These are phyloP conservation scores for Dendrobium nobile DNA, from an alignment of 106 monocot species.

Conservation along the genomic window DNA sequence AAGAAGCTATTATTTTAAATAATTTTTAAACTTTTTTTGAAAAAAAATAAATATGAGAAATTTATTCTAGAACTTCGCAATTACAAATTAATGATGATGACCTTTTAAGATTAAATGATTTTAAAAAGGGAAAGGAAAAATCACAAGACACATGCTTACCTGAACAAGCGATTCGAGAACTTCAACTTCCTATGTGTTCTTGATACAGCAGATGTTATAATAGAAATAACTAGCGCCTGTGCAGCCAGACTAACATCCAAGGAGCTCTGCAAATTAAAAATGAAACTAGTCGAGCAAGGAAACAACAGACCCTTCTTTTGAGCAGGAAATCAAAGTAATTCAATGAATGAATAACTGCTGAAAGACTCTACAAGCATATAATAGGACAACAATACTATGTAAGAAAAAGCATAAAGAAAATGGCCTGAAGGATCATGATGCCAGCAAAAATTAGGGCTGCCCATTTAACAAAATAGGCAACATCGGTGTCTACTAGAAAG, in stretches of 20 bases:
- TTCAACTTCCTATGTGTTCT: conserved; percentile 18
- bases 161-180: conserved; percentile 25
- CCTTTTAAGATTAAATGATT: not conserved
- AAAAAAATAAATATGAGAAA: too few relatives aligned
- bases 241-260: conserved; percentile 45
- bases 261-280: conserved; percentile 46
- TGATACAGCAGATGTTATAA: conserved; percentile 27
- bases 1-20: too few relatives aligned
- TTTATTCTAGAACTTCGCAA: too few relatives aligned
- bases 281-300: not conserved
- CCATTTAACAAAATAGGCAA: conserved; percentile 92
- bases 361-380: not conserved
- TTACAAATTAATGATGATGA: not conserved
- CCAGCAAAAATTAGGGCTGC: conserved; percentile 54
- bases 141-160: conserved; percentile 27
- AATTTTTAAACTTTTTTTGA: too few relatives aligned
- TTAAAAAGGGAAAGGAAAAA: not conserved
- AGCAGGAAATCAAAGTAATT: not conserved
- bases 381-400: not conserved
- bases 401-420: not conserved
- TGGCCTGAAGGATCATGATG: conserved; percentile 69
- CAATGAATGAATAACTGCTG: not conserved
- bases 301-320: not conserved
- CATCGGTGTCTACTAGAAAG: conserved; percentile 49
- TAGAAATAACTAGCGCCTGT: conserved; percentile 32